Base-by-base conservation (phyloP, 2,329 filamentous ascomycete species). In the Curvularia eragrostidis region DNA sequence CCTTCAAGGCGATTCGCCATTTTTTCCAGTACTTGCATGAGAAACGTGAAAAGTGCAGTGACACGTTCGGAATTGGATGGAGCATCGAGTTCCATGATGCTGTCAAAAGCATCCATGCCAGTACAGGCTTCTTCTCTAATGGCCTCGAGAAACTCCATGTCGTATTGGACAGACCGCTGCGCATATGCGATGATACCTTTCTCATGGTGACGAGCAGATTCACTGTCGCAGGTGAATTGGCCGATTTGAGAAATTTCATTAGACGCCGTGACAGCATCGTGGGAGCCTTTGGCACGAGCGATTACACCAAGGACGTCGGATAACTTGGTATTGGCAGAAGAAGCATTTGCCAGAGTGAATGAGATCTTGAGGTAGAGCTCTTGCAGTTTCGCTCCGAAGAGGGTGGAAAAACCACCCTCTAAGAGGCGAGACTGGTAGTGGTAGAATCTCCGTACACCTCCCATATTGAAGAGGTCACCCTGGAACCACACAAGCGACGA, bases 91-190 rank as follows among this genome's bases (percentile, higher is more conserved):
- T 73, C 72, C 62, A 79, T 79, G 26, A 85, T 74, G 24, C 84
- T 84, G 0, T 62, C 62, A 32, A 70, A 68, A 1, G 83, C 83
- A 58, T 85, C 83, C 82, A 85, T 85, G 8, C 83, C 84, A 21
- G 75, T 75, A 50, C 82, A 84, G 0, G 80, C 81, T 60, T 85
- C 83, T 47, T 82, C 79, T 6, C 83, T 78, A 1, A 85, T 79
- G 52, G 83, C 80, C 58, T 85, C 83, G 3, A 85, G 77, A 1
- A 85, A 78, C 52, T 81, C 79, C 50, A 85, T 83, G 44, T 85
- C 82, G 3, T 83, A 75, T 58, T 82, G 75, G 0, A 84, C 81
- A 2, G 79, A 81, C 53, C 76, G 79, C 15, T 78, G 75, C 0
- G 82, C 82, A 55, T 85, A 85, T 47, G 76, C 72, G 44, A 84